Percentiles rank a stretch among this genome's conserved stretches.
Conservation (phyloP, 306 rosid genomes). For the Castanea sativa region DNA sequence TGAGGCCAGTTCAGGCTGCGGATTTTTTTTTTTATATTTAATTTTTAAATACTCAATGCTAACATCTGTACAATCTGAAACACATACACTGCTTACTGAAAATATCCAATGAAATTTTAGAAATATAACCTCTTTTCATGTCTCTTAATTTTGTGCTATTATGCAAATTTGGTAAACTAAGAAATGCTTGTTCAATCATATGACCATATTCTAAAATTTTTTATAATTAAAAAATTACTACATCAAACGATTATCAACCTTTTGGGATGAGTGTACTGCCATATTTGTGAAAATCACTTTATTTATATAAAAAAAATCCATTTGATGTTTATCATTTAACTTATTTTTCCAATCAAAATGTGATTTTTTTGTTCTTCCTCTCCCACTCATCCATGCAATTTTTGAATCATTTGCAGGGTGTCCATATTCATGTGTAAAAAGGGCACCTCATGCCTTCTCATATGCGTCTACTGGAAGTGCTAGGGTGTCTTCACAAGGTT, state of each 20-base stretch:
- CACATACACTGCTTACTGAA: not conserved
- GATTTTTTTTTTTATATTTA: no score
- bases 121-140: not conserved
- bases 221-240: not conserved
- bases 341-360: conserved; percentile 9
- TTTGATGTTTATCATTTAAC: not conserved
- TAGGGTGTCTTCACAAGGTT: conserved; percentile 81
- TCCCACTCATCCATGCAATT: not conserved
- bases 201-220: not conserved
- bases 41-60: no score
- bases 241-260: not conserved
- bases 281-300: not conserved
- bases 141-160: not conserved
- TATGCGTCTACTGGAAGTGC: conserved; percentile 78
- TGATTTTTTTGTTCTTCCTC: not conserved
- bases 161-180: not conserved
- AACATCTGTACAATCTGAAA: not conserved
- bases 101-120: not conserved
- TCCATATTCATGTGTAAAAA: conserved; percentile 74
- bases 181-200: not conserved
- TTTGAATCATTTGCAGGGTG: conserved; percentile 55
- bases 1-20: not conserved
- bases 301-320: no score
- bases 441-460: conserved; percentile 81
- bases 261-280: not conserved